These are phyloP conservation scores for Stereum hirsutum DNA, from an alignment of 1,284 basidiomycete genomes.

Conservation along the genomic window DNA sequence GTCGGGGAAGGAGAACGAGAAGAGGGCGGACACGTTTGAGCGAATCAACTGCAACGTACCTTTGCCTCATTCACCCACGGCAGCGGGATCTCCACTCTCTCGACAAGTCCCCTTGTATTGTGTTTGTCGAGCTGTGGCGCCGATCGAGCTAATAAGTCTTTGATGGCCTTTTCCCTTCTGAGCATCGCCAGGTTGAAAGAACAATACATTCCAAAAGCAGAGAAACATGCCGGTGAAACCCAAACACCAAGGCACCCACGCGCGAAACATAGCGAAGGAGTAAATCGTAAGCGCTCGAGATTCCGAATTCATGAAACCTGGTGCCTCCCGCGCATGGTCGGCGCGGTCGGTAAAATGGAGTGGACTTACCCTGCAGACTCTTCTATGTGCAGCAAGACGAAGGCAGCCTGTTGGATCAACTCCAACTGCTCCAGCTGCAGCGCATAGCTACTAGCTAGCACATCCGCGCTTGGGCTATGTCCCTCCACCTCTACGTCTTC, in stretches of 20 bases:
- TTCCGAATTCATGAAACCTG: too few relatives aligned
- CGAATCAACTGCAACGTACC: constrained; percentile 31
- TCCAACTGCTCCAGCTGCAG: constrained; percentile 79
- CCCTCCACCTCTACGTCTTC: constrained; percentile 44
- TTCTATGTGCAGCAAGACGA: constrained; percentile 87
- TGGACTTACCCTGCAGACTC: constrained; percentile 59
- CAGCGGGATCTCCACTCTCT: constrained; percentile 72
- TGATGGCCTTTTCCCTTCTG: constrained; percentile 75
- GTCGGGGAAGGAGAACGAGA: not conserved
- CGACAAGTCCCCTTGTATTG: constrained; percentile 63
- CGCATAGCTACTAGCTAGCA: constrained; percentile 79
- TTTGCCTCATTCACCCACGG: constrained; percentile 87
- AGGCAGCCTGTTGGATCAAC: constrained; percentile 80
- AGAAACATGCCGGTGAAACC: too few relatives aligned
- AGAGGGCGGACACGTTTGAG: not conserved
- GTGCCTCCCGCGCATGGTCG: too few relatives aligned
- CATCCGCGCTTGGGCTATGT: constrained; percentile 77
- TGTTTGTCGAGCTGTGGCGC: constrained; percentile 63
- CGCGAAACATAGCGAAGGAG: not conserved
- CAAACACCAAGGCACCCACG: too few relatives aligned
- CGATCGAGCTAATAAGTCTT: constrained; percentile 72
- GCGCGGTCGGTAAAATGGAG: too few relatives aligned
- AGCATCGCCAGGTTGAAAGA: constrained; percentile 1
- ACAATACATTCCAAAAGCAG: too few relatives aligned
- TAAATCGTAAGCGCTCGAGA: too few relatives aligned